Base-by-base conservation (phyloP, 1,284 basidiomycete genomes). In the Entoloma clypeatum region DNA sequence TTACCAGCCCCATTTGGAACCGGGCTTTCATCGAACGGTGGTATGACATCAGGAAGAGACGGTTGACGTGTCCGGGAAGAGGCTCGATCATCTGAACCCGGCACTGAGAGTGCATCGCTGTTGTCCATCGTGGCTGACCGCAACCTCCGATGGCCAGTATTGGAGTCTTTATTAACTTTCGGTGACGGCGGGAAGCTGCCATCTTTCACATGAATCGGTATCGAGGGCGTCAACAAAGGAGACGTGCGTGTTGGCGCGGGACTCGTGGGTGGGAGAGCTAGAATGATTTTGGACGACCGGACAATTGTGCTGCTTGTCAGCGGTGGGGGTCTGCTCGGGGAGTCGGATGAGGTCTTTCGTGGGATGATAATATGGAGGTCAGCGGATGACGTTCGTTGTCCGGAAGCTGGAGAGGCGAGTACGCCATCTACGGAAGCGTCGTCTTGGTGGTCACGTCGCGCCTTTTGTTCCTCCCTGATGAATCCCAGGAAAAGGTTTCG, bases 401-500 rank as follows among this genome's bases (percentile, higher is more conserved):
- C n/a, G n/a, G n/a, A n/a, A n/a, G n/a, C n/a, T n/a, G n/a, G n/a
- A n/a, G n/a, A n/a, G n/a, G 45, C 36, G 19, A 41, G 17, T 4
- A 29, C 39, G 5, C 49, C 47, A 19, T 41, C 16, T 23, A 38
- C 13, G 17, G 24, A 44, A 18, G 27, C 37, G 23, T 21, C 17
- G 25, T 45, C 39, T 11, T 49, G 43, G 9, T 44, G 54, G 10
- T 48, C 52, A 50, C 59, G 51, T 64, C 68, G 67, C 19, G 64
- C 50, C 8, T 71, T 69, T 43, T 75, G 71, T 51, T 86, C 75
- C 53, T 86, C 85, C 3, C 71, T 68, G 36, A 87, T 72, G 55
- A 89, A 88, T 0, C 72, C 75, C 16, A 77, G 54, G 55, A 90
- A 90, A 4, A 90, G 58, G 56, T 88, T 90, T 19, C 79, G 71